Conservation (phyloP, 2,329 filamentous ascomycete species). For the Mycogone perniciosa region DNA sequence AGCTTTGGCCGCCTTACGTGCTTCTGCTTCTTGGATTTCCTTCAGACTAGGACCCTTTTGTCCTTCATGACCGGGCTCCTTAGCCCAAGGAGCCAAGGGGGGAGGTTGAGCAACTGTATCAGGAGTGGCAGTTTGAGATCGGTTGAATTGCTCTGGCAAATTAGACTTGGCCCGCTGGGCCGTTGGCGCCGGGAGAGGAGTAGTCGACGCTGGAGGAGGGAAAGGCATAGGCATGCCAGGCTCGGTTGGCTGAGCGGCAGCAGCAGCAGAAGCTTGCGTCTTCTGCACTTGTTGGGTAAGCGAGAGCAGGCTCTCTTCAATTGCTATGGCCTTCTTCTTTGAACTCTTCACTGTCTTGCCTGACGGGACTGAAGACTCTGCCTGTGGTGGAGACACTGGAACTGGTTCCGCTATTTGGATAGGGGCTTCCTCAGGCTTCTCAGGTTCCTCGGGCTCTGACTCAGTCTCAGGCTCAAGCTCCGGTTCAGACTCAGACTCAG, state of each 20-base stretch:
- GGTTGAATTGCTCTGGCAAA: conserved; percentile 65
- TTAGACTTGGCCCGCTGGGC: conserved; percentile 80
- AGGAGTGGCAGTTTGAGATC: conserved; percentile 75
- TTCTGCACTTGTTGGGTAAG: conserved; percentile 81
- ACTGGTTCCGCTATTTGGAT: conserved; percentile 4
- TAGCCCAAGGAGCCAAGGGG: conserved; percentile 90
- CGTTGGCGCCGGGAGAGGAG: conserved; percentile 80
- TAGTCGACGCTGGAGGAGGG: conserved; percentile 65
- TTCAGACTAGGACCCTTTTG: conserved; percentile 86
- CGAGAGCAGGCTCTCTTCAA: conserved; percentile 46
- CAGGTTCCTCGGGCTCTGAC: too few species aligned
- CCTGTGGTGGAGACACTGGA: background rate
- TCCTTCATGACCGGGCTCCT: conserved; percentile 63
- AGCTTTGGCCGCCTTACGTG: conserved; percentile 81
- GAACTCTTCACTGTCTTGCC: conserved; percentile 23
- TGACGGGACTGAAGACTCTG: conserved; percentile 8
- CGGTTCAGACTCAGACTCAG: background rate
- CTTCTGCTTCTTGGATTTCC: conserved; percentile 94
- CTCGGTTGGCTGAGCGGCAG: conserved; percentile 41
- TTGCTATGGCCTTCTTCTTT: conserved; percentile 25
- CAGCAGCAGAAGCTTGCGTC: conserved; percentile 48
- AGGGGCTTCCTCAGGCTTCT: background rate
- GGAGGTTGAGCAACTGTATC: conserved; percentile 50
- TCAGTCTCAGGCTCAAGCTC: too few species aligned
- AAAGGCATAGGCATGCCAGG: conserved; percentile 70